phyloP scores from a whole-genome alignment of 2,329 filamentous ascomycete species.

The Paraconiothyrium brasiliense region DNA sequence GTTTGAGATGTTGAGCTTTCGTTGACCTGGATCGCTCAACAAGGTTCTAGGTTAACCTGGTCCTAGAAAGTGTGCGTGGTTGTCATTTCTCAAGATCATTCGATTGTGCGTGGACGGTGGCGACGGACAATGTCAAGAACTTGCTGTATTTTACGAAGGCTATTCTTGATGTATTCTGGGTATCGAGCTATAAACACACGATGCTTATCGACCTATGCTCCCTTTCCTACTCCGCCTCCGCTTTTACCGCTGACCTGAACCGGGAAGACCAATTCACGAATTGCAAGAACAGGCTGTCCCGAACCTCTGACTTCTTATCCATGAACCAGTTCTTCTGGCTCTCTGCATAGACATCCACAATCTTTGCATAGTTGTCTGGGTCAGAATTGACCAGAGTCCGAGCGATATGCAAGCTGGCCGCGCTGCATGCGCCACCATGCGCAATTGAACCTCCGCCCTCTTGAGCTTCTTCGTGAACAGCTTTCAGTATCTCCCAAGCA shows the following conservation, averaged over 20 bases:
- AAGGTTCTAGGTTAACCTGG: too few relatives aligned
- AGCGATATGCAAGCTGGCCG: slow-evolving; percentile 73
- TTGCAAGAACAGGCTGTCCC: slow-evolving; percentile 56
- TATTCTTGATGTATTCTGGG: background rate
- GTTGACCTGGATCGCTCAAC: too few relatives aligned
- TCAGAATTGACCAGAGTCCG: slow-evolving; percentile 67
- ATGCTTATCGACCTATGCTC: background rate
- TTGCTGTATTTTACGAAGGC: background rate
- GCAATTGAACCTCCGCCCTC: slow-evolving; percentile 71
- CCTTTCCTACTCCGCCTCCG: slow-evolving; percentile 19
- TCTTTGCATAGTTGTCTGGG: slow-evolving; percentile 46
- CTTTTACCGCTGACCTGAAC: slow-evolving; percentile 36
- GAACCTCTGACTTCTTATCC: slow-evolving; percentile 53
- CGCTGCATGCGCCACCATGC: slow-evolving; percentile 79
- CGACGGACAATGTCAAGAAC: background rate
- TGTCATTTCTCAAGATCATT: too few relatives aligned
- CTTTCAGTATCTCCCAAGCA: slow-evolving; percentile 67
- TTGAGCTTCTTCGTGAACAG: slow-evolving; percentile 74
- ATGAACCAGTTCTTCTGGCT: slow-evolving; percentile 56
- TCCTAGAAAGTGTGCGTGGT: too few relatives aligned
- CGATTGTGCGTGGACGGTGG: background rate
- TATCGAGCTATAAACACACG: background rate
- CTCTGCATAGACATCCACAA: slow-evolving; percentile 54
- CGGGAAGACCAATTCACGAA: slow-evolving; percentile 57
- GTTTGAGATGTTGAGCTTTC: too few relatives aligned